Evolutionary conservation across 129 eudicot species (phyloP).

Genomic region (Mikania micrantha): DNA sequence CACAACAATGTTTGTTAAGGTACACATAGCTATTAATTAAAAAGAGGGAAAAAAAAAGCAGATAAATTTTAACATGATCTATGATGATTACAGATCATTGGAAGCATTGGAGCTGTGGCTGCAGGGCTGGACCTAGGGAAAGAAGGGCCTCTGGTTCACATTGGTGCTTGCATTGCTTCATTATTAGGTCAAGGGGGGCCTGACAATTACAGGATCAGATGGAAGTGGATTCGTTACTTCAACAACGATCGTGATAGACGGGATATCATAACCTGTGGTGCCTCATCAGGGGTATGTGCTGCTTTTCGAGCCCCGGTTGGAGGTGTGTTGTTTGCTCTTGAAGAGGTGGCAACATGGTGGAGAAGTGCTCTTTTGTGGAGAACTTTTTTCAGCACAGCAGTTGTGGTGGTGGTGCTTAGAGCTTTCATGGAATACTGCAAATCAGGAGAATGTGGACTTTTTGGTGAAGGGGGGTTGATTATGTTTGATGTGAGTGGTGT

Average conservation of each 20-base stretch:
- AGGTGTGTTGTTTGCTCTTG: conserved; percentile 91
- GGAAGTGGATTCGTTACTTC: conserved; percentile 93
- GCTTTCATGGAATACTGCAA: conserved; percentile 81
- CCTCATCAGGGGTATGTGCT: conserved; percentile 94
- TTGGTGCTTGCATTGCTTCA: conserved; percentile 88
- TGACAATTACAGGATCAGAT: conserved; percentile 67
- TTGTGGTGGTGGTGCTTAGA: conserved; percentile 92
- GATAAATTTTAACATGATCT: not conserved
- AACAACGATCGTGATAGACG: conserved; percentile 93
- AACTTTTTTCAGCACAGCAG: conserved; percentile 91
- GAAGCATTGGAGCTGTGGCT: conserved; percentile 95
- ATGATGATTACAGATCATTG: conserved; percentile 57
- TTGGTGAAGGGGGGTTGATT: conserved; percentile 91
- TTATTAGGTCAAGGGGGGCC: conserved; percentile 96
- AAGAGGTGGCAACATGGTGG: conserved; percentile 99
- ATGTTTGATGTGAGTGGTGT: conserved; percentile 91
- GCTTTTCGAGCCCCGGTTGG: conserved; percentile 97
- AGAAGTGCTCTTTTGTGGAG: conserved; percentile 99
- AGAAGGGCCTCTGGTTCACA: conserved; percentile 97
- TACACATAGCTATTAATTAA: conserved; percentile 4
- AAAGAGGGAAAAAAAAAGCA: not conserved
- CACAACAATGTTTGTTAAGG: conserved; percentile 79
- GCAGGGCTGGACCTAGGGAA: conserved; percentile 92
- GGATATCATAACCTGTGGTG: conserved; percentile 89
- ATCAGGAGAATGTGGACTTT: conserved; percentile 78